Conservation (phyloP, 2,329 filamentous ascomycete genomes). For the Volutella citrinella region DNA sequence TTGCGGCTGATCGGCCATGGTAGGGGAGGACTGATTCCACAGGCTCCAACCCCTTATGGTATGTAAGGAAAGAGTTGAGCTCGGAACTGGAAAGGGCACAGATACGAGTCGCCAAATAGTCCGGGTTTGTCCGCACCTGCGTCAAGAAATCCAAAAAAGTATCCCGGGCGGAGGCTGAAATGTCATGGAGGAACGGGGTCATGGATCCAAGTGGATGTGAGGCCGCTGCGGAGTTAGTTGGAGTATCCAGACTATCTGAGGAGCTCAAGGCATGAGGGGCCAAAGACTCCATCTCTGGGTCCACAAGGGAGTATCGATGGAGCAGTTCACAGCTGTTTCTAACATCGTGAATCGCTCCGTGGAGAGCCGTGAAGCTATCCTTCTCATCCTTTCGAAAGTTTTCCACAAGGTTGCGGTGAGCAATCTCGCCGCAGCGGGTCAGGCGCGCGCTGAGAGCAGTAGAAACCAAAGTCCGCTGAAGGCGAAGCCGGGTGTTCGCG, state of each 20-base stretch:
- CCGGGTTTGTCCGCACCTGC: slow-evolving; percentile 79
- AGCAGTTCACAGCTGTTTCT: slow-evolving; percentile 73
- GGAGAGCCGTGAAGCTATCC: slow-evolving; percentile 69
- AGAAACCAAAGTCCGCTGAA: slow-evolving; percentile 72
- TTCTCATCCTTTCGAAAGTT: slow-evolving; percentile 78
- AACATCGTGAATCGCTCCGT: slow-evolving; percentile 76
- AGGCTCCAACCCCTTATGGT: slow-evolving; percentile 75
- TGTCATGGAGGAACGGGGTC: slow-evolving; percentile 64
- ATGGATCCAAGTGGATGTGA: slow-evolving; percentile 37
- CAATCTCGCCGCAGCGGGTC: slow-evolving; percentile 70
- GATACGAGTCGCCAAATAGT: slow-evolving; percentile 82
- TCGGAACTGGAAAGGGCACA: slow-evolving; percentile 73
- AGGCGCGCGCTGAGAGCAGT: slow-evolving; percentile 73
- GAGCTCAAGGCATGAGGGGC: slow-evolving; percentile 42
- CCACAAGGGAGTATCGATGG: slow-evolving; percentile 66
- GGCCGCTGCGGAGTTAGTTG: slow-evolving; percentile 39
- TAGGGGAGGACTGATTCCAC: slow-evolving; percentile 80
- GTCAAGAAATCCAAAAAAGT: slow-evolving; percentile 77
- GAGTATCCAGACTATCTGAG: slow-evolving; percentile 49
- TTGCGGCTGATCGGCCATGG: slow-evolving; percentile 50
- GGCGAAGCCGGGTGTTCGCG: slow-evolving; percentile 66
- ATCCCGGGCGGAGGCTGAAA: slow-evolving; percentile 72
- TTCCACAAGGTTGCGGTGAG: slow-evolving; percentile 73
- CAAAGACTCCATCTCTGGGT: slow-evolving; percentile 66
- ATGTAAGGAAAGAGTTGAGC: slow-evolving; percentile 72